These are phyloP conservation scores for Emmonsiellopsis sp. DNA, from an alignment of 2,329 filamentous ascomycete genomes.

Conservation along the genomic window DNA sequence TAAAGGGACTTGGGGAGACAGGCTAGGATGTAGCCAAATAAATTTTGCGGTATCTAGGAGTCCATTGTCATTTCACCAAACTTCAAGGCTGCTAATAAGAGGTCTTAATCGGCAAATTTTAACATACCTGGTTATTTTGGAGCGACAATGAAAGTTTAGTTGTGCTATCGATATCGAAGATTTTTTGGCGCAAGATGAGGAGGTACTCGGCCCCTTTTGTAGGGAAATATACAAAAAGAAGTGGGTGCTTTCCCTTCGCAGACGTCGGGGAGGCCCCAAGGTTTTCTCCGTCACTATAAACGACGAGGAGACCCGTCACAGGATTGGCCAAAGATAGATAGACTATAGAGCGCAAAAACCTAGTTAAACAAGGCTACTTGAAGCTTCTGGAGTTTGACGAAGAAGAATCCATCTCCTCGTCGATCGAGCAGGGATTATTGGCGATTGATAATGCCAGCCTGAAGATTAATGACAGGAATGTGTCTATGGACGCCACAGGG, in stretches of 20 bases:
- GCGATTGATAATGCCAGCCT: constrained; percentile 5
- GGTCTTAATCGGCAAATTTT: neutral
- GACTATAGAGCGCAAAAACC: neutral
- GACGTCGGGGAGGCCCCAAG: neutral
- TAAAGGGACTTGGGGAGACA: neutral
- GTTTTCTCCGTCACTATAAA: neutral
- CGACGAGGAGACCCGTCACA: neutral
- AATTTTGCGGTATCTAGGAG: neutral
- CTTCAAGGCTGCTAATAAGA: neutral
- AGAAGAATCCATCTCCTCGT: neutral
- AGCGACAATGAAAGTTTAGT: neutral
- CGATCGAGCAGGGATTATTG: neutral
- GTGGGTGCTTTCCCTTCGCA: neutral
- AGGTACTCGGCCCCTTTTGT: neutral
- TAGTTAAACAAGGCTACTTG: neutral
- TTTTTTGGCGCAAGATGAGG: neutral
- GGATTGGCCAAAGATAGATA: neutral
- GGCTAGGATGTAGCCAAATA: neutral
- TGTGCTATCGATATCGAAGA: neutral
- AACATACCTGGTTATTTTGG: neutral
- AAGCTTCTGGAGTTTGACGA: constrained; percentile 1
- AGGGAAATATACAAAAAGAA: neutral
- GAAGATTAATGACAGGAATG: neutral
- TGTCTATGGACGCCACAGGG: neutral
- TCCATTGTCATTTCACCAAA: neutral